Evolutionary conservation across 768 basidiomycete genomes (phyloP).

Genomic region (Artomyces pyxidatus): DNA sequence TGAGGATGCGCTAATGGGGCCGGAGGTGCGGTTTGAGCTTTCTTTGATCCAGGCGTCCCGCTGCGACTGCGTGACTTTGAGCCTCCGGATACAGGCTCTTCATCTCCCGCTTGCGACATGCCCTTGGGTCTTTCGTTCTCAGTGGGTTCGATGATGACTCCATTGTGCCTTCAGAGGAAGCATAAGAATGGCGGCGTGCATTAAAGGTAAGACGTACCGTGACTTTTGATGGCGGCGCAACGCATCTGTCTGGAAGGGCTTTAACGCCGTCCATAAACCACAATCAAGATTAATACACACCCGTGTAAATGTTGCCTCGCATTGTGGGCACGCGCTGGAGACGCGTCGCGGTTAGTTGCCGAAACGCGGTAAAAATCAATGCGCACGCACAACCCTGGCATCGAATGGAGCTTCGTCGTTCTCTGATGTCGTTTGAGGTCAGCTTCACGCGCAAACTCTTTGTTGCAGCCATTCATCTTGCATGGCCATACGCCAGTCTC

Average conservation of each 20-base stretch:
- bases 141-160: slow-evolving; percentile 50
- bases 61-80: slow-evolving; percentile 45
- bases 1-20: slow-evolving; percentile 24
- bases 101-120: slow-evolving; percentile 20
- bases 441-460: slow-evolving; percentile 75
- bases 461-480: slow-evolving; percentile 74
- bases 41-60: slow-evolving; percentile 38
- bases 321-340: slow-evolving; percentile 67
- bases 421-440: slow-evolving; percentile 77
- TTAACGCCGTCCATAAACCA: not conserved
- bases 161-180: slow-evolving; percentile 49
- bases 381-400: slow-evolving; percentile 60
- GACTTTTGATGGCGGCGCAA: slow-evolving; percentile 76
- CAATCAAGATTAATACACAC: slow-evolving; percentile 32
- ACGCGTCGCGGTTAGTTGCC: slow-evolving; percentile 10
- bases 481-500: slow-evolving; percentile 66
- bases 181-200: slow-evolving; percentile 4
- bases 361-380: slow-evolving; percentile 4
- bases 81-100: slow-evolving; percentile 27
- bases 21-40: slow-evolving; percentile 21
- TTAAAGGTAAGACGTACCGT: slow-evolving; percentile 35
- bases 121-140: slow-evolving; percentile 19
- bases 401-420: slow-evolving; percentile 69
- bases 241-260: slow-evolving; percentile 56
- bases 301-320: slow-evolving; percentile 72